phyloP scores from a whole-genome alignment of 148 eudicot genomes.

The Pharnaceum exiguum region DNA sequence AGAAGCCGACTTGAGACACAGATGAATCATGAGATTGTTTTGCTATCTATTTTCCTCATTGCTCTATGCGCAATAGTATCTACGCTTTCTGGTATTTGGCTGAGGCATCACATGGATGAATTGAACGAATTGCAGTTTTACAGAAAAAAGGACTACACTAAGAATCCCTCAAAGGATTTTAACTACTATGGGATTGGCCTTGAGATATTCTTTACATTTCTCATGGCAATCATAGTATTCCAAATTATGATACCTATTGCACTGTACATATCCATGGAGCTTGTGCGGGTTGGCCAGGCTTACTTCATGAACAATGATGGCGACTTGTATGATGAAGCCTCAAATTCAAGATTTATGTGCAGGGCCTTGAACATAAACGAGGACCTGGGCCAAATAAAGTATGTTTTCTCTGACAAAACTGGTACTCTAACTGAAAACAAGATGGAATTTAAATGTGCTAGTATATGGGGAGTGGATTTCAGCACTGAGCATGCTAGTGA shows the following conservation, averaged over 20 bases:
- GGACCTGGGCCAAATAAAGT: conserved; percentile 93
- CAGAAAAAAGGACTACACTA: conserved; percentile 60
- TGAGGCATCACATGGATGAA: conserved; percentile 60
- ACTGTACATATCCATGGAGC: conserved; percentile 97
- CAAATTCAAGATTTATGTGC: conserved; percentile 82
- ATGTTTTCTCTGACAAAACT: conserved; percentile 96
- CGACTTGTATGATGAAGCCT: conserved; percentile 60
- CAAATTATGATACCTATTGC: conserved; percentile 97
- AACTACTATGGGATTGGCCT: conserved; percentile 80
- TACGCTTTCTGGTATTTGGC: conserved; percentile 75
- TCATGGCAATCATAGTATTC: conserved; percentile 94
- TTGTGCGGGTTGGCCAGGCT: conserved; percentile 98
- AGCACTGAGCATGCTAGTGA: conserved; percentile 29
- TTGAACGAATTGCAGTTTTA: conserved; percentile 64
- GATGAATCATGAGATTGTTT: conserved; percentile 83
- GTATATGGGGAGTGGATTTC: conserved; percentile 81
- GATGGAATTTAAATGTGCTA: conserved; percentile 97
- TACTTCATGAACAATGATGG: conserved; percentile 85
- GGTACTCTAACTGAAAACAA: conserved; percentile 98
- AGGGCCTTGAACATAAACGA: conserved; percentile 95
- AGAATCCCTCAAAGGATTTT: conserved; percentile 36
- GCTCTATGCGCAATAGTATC: conserved; percentile 69
- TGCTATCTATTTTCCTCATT: conserved; percentile 73
- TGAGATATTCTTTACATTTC: conserved; percentile 87
- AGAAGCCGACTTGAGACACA: conserved; percentile 89